A percentile compares a stretch with the other conserved stretches of the same genome.
Evolutionary conservation across 257 asterid species (phyloP).

Genomic region (Fraxinus excelsior): DNA sequence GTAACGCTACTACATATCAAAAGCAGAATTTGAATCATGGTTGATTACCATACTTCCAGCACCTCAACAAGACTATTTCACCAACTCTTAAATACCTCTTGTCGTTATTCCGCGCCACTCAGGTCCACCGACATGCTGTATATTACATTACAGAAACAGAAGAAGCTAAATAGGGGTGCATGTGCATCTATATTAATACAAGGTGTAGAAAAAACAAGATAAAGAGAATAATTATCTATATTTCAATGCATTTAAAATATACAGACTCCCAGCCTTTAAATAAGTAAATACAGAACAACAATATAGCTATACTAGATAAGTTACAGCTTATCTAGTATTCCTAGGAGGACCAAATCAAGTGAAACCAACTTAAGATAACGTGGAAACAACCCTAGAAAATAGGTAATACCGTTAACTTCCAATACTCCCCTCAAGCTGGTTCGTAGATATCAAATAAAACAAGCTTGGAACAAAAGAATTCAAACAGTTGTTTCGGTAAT

Average conservation of each 20-base stretch:
- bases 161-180: not conserved
- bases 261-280: not conserved
- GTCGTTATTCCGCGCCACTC: slow-evolving; percentile 4
- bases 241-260: too few relatives aligned
- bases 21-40: not conserved
- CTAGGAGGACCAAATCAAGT: not conserved
- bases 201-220: not conserved
- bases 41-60: not conserved
- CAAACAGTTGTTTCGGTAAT: not conserved
- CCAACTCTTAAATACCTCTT: not conserved
- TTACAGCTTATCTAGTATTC: not conserved
- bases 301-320: not conserved
- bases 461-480: not conserved
- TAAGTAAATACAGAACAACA: not conserved
- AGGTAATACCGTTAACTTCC: not conserved
- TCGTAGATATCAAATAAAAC: not conserved
- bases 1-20: not conserved
- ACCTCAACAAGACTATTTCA: not conserved
- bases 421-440: not conserved
- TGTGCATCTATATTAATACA: slow-evolving; percentile 24
- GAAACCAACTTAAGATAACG: not conserved
- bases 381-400: not conserved
- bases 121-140: slow-evolving; percentile 17
- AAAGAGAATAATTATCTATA: too few relatives aligned
- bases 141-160: slow-evolving; percentile 1